Percentiles rank a stretch among this genome's conserved stretches.
Conservation (phyloP, 2,329 filamentous ascomycete genomes). For the Aspergillus sp. region DNA sequence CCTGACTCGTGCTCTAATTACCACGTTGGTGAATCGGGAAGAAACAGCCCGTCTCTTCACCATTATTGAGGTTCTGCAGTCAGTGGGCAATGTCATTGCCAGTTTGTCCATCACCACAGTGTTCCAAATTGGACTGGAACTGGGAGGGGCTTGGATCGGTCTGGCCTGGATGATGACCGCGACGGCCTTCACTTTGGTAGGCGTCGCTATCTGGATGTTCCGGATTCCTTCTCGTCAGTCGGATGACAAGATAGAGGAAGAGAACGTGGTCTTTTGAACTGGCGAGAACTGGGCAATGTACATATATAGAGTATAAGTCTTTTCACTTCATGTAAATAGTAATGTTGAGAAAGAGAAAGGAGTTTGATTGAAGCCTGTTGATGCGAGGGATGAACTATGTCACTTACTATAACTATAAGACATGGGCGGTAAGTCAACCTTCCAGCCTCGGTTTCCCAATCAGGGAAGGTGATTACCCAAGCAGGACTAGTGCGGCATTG, state of each 20-base stretch:
- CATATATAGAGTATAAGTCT: neutral
- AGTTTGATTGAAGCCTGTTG: neutral
- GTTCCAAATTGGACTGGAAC: conserved; percentile 50
- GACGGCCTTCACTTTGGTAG: conserved; percentile 35
- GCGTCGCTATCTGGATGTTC: conserved; percentile 30
- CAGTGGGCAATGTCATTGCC: conserved; percentile 50
- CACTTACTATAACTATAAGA: too few relatives aligned
- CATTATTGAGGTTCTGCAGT: conserved; percentile 52
- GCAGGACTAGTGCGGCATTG: neutral
- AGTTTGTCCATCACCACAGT: conserved; percentile 49
- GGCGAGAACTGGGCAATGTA: neutral
- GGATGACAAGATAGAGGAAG: conserved; percentile 10
- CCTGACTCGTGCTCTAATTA: conserved; percentile 50
- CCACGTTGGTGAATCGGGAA: conserved; percentile 50
- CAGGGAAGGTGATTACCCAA: neutral
- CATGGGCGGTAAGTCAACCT: neutral
- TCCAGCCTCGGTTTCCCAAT: neutral
- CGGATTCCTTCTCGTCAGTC: conserved; percentile 21
- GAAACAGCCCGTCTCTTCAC: conserved; percentile 53
- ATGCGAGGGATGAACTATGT: neutral
- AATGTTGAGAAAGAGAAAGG: neutral
- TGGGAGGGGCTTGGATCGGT: conserved; percentile 51
- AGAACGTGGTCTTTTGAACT: neutral
- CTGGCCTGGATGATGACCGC: conserved; percentile 49
- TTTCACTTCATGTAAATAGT: neutral